These are phyloP conservation scores for Hamigera avellanea DNA, from an alignment of 495 filamentous ascomycete genomes.

Conservation along the genomic window DNA sequence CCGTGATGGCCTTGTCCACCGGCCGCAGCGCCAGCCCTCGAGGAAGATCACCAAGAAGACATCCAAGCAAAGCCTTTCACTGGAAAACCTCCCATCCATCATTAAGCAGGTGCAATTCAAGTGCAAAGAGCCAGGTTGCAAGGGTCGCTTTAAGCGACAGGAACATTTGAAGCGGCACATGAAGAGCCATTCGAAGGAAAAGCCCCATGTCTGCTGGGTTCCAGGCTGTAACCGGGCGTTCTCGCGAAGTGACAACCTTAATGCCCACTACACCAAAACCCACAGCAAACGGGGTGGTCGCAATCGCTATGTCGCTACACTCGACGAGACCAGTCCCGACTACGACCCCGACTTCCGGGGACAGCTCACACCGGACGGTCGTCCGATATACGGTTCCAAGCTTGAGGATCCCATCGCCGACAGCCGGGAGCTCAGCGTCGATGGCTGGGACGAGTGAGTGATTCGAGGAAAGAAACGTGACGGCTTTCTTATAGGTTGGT, in stretches of 20 bases:
- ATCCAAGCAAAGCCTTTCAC: constrained; percentile 25
- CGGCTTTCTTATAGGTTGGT: too few species aligned
- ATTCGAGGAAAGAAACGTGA: neutral
- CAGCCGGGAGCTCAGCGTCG: constrained; percentile 24
- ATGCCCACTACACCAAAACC: constrained; percentile 37
- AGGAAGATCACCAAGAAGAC: constrained; percentile 28
- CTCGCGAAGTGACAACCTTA: constrained; percentile 37
- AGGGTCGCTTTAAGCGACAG: constrained; percentile 44
- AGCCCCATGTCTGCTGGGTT: constrained; percentile 39
- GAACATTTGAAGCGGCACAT: constrained; percentile 58
- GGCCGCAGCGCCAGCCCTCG: constrained; percentile 22
- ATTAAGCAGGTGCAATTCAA: constrained; percentile 36
- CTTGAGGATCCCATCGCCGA: constrained; percentile 26
- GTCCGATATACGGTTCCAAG: constrained; percentile 29
- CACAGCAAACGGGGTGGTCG: constrained; percentile 38
- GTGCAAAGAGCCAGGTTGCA: constrained; percentile 37
- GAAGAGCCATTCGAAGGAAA: constrained; percentile 45
- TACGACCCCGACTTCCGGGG: constrained; percentile 37
- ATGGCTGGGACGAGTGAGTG: constrained; percentile 22
- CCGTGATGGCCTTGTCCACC: constrained; percentile 18
- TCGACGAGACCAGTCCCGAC: constrained; percentile 33
- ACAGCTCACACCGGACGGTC: constrained; percentile 30
- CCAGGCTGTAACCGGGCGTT: constrained; percentile 34
- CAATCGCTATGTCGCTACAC: constrained; percentile 35
- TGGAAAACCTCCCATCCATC: constrained; percentile 30